These are phyloP conservation scores for Scutellaria galericulata DNA, from an alignment of 257 asterid genomes.

Conservation along the genomic window DNA sequence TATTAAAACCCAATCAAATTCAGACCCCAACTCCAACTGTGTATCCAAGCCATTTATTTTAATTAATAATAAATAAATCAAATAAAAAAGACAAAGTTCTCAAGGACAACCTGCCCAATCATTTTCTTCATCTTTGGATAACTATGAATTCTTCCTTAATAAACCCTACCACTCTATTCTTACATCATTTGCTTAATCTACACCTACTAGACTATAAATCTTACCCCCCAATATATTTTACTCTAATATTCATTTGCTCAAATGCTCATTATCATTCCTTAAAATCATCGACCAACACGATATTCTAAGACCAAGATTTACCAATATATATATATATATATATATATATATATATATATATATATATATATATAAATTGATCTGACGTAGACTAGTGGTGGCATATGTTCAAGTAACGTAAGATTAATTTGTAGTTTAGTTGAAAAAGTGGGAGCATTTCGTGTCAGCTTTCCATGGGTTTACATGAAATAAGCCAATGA, in stretches of 20 bases:
- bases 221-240: too few species aligned
- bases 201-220: too few species aligned
- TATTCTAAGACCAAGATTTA: too few species aligned
- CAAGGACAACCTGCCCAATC: slow-evolving; percentile 13
- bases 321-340: too few species aligned
- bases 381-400: neutral
- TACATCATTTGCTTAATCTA: slow-evolving; percentile 4
- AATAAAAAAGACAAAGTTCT: neutral
- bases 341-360: too few species aligned
- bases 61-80: neutral
- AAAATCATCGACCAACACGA: too few species aligned
- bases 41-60: neutral
- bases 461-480: slow-evolving; percentile 22
- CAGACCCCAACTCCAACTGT: slow-evolving; percentile 15
- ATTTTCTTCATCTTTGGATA: slow-evolving; percentile 34
- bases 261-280: too few species aligned
- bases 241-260: too few species aligned
- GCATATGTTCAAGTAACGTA: neutral
- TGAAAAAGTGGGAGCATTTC: slow-evolving; percentile 16
- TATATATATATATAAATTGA: too few species aligned
- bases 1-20: slow-evolving; percentile 35
- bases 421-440: slow-evolving; percentile 3
- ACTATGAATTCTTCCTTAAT: slow-evolving; percentile 21
- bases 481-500: slow-evolving; percentile 24
- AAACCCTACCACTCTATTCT: slow-evolving; percentile 30